Percentiles rank a stretch among this genome's conserved stretches.
These are phyloP conservation scores for Pachysandra terminalis DNA, from an alignment of 164 flowering plant species.

Conservation along the genomic window DNA sequence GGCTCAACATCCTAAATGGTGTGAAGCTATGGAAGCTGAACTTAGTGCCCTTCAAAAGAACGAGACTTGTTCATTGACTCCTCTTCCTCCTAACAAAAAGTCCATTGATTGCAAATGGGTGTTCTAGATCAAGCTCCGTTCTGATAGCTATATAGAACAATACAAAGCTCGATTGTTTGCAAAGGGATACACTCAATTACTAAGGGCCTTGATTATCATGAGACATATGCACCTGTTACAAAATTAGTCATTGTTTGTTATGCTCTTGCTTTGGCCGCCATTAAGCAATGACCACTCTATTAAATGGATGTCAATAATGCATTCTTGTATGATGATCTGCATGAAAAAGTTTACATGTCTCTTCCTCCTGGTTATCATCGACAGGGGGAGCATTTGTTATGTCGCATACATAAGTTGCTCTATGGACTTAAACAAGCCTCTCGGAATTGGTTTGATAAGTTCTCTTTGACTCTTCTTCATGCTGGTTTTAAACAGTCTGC, in stretches of 20 bases:
- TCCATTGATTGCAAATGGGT: neutral
- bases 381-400: too few species aligned
- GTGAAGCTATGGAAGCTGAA: too few species aligned
- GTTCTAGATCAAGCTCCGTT: neutral
- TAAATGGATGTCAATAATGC: neutral
- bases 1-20: too few species aligned
- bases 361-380: too few species aligned
- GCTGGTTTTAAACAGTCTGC: too few species aligned
- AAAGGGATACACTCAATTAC: neutral
- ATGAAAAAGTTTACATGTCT: too few species aligned
- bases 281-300: neutral
- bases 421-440: too few species aligned
- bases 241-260: neutral
- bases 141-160: neutral
- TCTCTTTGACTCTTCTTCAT: too few species aligned
- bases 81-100: too few species aligned
- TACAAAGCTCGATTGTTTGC: neutral
- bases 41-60: neutral
- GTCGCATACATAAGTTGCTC: too few species aligned
- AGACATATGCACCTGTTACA: neutral
- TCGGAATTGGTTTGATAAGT: too few species aligned
- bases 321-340: too few species aligned
- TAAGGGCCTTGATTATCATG: neutral
- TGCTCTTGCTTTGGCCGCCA: neutral
- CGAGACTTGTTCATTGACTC: neutral